Base-by-base conservation (phyloP, 495 filamentous ascomycete species). In the Aspergillus kassunensis region DNA sequence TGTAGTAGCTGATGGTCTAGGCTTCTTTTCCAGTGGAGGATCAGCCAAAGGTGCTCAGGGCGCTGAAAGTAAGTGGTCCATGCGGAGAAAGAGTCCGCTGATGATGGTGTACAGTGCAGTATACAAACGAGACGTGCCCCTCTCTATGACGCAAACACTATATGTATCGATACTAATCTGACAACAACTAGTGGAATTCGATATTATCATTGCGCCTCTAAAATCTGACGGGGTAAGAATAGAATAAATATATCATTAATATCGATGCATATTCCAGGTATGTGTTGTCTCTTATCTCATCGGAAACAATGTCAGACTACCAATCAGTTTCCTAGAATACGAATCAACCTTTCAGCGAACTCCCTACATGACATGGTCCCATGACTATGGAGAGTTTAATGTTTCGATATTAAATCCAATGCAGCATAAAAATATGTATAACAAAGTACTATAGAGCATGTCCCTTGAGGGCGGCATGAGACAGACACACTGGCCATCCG, bases 101-200 rank as follows among this genome's bases (percentile, higher is more conserved):
- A n/a, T 3, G 7, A 33, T 33, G 6, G 13, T n/a, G n/a, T n/a
- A n/a, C n/a, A n/a, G n/a, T n/a, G 13, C 30, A 33, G 30, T 33
- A 27, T 33, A 33, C 6, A 33, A n/a, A n/a, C n/a, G n/a, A n/a
- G n/a, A n/a, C n/a, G 25, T 15, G 27, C 36, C 36, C 23, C 36
- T 51, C 36, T 42, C 31, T 45, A 45, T 53, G 41, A 53, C 41
- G 50, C 41, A 53, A 45, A 15, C 50, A 45, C 50, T 45, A 45
- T 45, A 45, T 45, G 43, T 19, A 29, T 13, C 20, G 27, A 19
- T 33, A 34, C 43, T 45, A 45, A 45, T 45, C 43, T 19, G 27
- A 45, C 43, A 8, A 33, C 27, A 37, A 10, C 24, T 27, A 9
- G 24, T 27, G 24, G 24, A 9, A 27, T 27, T 27, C 9, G 9